phyloP scores from a whole-genome alignment of 176 grass and related monocot genomes.

The Stipa capillata region DNA sequence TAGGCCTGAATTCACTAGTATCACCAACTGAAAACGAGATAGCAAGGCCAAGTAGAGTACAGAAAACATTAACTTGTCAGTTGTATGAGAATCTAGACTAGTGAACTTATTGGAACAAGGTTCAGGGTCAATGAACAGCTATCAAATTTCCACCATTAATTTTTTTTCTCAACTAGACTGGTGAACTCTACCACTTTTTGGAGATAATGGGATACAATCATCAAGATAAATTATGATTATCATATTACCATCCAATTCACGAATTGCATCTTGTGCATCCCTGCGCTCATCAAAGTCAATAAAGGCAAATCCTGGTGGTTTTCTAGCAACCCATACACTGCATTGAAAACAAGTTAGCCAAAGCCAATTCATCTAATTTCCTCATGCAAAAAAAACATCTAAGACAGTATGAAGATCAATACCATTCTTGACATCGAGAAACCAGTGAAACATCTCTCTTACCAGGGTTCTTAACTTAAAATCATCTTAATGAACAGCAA shows the following conservation, averaged over 20 bases:
- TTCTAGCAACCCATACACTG: slow-evolving; percentile 95
- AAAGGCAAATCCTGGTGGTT: slow-evolving; percentile 84
- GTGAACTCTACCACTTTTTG: background rate
- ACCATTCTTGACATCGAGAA: background rate
- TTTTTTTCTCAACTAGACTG: background rate
- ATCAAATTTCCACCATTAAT: background rate
- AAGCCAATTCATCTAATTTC: slow-evolving; percentile 15
- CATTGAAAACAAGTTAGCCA: slow-evolving; percentile 16
- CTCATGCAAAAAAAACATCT: background rate
- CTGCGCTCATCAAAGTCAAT: slow-evolving; percentile 82
- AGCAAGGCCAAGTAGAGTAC: background rate
- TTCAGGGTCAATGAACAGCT: background rate
- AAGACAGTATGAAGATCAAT: background rate
- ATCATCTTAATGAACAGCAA: background rate
- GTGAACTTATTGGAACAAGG: background rate
- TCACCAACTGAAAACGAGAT: background rate
- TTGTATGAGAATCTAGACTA: background rate
- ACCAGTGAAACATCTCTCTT: background rate
- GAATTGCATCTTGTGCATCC: slow-evolving; percentile 81
- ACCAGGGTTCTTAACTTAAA: background rate
- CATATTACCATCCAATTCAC: slow-evolving; percentile 63
- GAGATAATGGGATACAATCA: background rate
- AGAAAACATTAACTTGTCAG: background rate
- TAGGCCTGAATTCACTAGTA: background rate
- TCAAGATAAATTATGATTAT: background rate